Evolutionary conservation across 768 basidiomycete genomes (phyloP), one percentile per base, ranked within the genome.

Genomic region (Hygrophoropsis aurantiaca): DNA sequence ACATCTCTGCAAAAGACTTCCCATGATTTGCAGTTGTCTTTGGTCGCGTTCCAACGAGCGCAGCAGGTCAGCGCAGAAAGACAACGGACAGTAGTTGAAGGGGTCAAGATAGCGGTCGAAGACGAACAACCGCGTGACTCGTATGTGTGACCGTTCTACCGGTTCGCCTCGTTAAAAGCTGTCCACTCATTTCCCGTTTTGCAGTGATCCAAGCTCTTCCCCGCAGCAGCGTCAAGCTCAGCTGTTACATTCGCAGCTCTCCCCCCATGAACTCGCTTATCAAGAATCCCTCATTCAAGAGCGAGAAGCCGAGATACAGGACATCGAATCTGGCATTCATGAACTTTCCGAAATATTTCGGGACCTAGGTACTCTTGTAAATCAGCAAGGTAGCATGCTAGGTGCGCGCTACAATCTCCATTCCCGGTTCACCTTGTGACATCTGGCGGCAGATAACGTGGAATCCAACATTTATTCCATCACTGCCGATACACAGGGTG

Each of bases 301-400:
- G 62, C 87, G 97, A 15, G 95, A 99, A 64, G 77, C 76, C 0
- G 97, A 98, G 59, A 98, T 98, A 45, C 82, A 89, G 42, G 94
- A 97, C 62, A 99, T 99, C 42, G 97, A 99, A 67, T 85, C 82
- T 6, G 95, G 97, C 6, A 97, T 99, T 46, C 92, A 95, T 59
- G 95, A 99, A 66, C 69, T 99, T 38, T 81, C 90, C 21, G 92
- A 97, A 67, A 97, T 99, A 60, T 98, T 99, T 77, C 82, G 90
- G 41, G 94, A 98, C 68, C 72, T 99, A 38, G 95, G 94, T 36
- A 94, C 93, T 13, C 75, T 99, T 38, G 94, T 99, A 1, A 82
- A 84, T 49, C 91, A 97, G 62, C 97, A 99, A 65, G 94, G 94
- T 11, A 81, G 82, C 42, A 91, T 98, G 89, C 72, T 99, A 43